Base-by-base conservation (phyloP, 371 early-diverging fungal species). In the Zychaea mexicana region DNA sequence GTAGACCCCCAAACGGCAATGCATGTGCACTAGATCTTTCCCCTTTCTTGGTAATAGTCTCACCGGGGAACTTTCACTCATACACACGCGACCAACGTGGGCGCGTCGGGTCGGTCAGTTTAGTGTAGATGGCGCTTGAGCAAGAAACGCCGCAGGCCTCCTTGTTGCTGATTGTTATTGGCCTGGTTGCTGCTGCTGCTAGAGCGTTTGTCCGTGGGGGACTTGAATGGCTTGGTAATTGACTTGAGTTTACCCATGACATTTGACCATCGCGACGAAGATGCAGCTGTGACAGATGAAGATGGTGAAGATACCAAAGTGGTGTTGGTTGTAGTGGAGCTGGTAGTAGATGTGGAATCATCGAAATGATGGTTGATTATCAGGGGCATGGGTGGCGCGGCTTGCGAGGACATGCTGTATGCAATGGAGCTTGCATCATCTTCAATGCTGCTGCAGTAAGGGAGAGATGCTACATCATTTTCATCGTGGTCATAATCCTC, bases 101-200 rank as follows among this genome's bases (percentile, higher is more conserved):
- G n/a, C n/a, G n/a, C n/a, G n/a, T n/a, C n/a, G n/a, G n/a, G n/a
- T n/a, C 21, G 22, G 49, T 49, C n/a, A 49, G 49, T 49, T 49
- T 49, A 49, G 49, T 49, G 6, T 22, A 22, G 49, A 49, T 13
- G 49, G 49, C 49, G 49, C 6, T 49, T 49, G 24, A 49, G 24
- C 49, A 49, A 49, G 22, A 49, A 49, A 49, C 49, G 49, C 49
- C 49, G 22, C 49, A 49, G 22, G n/a, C 49, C 49, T 49, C 49
- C 49, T 49, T 49, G 5, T 22, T 49, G 49, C n/a, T 49, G 49
- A 6, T 49, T 24, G 15, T 13, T 42, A 42, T 36, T 36, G 8
- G 42, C n/a, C 4, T 42, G 13, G 42, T n/a, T 17, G 42, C n/a
- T 42, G n/a, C 49, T 49, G n/a, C n/a, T 49, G n/a, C 24, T 49